Conservation (phyloP, 2,329 filamentous ascomycete species). For the Coccinonectria pachysandricola region DNA sequence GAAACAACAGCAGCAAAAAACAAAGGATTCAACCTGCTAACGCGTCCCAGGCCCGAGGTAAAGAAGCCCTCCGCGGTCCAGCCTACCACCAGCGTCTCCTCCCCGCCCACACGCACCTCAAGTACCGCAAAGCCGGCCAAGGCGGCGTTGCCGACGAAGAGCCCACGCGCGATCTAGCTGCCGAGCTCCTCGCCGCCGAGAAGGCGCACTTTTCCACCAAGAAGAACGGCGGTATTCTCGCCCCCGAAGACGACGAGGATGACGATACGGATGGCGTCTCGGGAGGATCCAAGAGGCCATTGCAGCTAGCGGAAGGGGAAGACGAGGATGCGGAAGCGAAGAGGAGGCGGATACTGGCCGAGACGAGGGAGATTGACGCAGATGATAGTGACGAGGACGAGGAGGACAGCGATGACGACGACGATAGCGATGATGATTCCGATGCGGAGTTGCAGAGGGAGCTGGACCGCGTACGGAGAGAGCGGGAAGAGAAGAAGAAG, state of each 20-base stretch:
- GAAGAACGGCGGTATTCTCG: slow-evolving; percentile 40
- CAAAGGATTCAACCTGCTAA: no score
- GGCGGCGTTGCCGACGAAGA: slow-evolving; percentile 69
- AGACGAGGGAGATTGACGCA: slow-evolving; percentile 80
- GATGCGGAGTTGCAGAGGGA: slow-evolving; percentile 83
- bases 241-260: slow-evolving; percentile 41
- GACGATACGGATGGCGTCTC: slow-evolving; percentile 26
- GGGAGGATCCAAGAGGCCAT: slow-evolving; percentile 50
- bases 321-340: slow-evolving; percentile 68
- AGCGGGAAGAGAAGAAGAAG: slow-evolving; percentile 39
- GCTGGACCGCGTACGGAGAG: slow-evolving; percentile 84
- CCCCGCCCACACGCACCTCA: slow-evolving; percentile 86
- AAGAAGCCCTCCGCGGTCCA: slow-evolving; percentile 85
- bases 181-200: slow-evolving; percentile 84
- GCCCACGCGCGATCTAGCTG: slow-evolving; percentile 65
- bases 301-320: slow-evolving; percentile 11
- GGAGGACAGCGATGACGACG: slow-evolving; percentile 41
- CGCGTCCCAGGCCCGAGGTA: slow-evolving; percentile 63
- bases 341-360: slow-evolving; percentile 74
- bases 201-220: slow-evolving; percentile 79
- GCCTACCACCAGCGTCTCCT: slow-evolving; percentile 95
- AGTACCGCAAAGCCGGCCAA: slow-evolving; percentile 78
- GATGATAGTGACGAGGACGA: slow-evolving; percentile 49
- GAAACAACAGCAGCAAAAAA: no score
- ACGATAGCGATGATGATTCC: slow-evolving; percentile 42